These are phyloP conservation scores for Ceratocystis papillata DNA, from an alignment of 2,329 filamentous ascomycete genomes.

Conservation along the genomic window DNA sequence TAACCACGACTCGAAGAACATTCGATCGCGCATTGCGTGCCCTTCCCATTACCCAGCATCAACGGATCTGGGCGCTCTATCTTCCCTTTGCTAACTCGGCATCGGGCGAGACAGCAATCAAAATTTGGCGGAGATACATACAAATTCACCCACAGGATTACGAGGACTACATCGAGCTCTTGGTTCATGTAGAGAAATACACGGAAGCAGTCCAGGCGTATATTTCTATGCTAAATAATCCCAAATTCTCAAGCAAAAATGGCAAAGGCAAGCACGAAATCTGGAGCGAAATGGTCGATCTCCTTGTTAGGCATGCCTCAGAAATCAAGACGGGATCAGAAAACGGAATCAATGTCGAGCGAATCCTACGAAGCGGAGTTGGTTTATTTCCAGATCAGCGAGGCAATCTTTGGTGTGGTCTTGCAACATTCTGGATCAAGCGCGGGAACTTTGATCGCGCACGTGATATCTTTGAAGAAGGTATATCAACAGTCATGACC, in stretches of 20 bases:
- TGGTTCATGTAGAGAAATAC: constrained; percentile 70
- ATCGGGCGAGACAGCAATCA: constrained; percentile 79
- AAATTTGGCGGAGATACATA: constrained; percentile 92
- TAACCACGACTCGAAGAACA: constrained; percentile 73
- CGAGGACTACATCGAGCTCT: constrained; percentile 87
- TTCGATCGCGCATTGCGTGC: constrained; percentile 90
- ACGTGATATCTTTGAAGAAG: constrained; percentile 89
- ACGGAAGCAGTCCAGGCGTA: constrained; percentile 87
- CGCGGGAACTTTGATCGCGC: constrained; percentile 86
- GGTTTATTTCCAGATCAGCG: constrained; percentile 83
- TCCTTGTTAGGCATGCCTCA: constrained; percentile 81
- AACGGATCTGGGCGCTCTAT: constrained; percentile 88
- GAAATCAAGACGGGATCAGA: constrained; percentile 73
- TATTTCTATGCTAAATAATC: constrained; percentile 83
- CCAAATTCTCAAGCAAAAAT: constrained; percentile 81
- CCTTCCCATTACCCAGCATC: constrained; percentile 87
- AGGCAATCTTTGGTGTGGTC: constrained; percentile 85
- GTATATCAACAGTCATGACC: constrained; percentile 95
- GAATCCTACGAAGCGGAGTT: constrained; percentile 86
- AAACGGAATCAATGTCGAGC: constrained; percentile 77
- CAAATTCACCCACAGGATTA: constrained; percentile 91
- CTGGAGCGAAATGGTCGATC: constrained; percentile 94
- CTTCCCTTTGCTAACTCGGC: constrained; percentile 83
- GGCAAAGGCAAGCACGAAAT: constrained; percentile 92
- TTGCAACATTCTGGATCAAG: constrained; percentile 95